Percentiles rank a stretch among this genome's conserved stretches.
Conservation (phyloP, 2,329 filamentous ascomycete species). For the Hymenoscyphus linearis region DNA sequence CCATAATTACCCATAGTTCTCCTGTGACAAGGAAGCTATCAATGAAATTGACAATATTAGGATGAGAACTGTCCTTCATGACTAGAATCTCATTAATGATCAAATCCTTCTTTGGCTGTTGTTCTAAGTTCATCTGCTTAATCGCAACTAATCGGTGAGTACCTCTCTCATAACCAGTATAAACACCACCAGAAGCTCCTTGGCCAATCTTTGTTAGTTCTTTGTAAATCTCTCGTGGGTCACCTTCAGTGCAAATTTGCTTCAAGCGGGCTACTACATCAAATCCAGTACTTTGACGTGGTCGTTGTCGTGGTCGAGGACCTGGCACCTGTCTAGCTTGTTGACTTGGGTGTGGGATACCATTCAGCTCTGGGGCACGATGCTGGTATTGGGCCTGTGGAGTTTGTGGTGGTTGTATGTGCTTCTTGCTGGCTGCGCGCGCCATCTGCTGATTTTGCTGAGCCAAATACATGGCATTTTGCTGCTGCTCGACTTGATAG, state of each 20-base stretch:
- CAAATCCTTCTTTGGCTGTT: slow-evolving; percentile 97
- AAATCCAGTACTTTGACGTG: slow-evolving; percentile 71
- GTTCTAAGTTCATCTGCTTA: slow-evolving; percentile 99
- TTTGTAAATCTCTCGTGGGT: slow-evolving; percentile 82
- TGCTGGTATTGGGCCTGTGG: slow-evolving; percentile 47
- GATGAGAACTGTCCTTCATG: slow-evolving; percentile 98
- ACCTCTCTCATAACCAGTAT: slow-evolving; percentile 78
- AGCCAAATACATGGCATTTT: slow-evolving; percentile 63
- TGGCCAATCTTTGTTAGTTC: slow-evolving; percentile 94
- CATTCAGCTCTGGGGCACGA: slow-evolving; percentile 35
- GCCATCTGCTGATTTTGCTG: slow-evolving; percentile 72
- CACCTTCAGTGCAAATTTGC: slow-evolving; percentile 83
- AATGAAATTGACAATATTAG: slow-evolving; percentile 99
- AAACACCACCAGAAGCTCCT: slow-evolving; percentile 93
- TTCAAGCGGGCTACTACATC: slow-evolving; percentile 82
- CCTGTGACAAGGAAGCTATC: slow-evolving; percentile 88
- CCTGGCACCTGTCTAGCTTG: slow-evolving; percentile 40
- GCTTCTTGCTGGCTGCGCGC: slow-evolving; percentile 68
- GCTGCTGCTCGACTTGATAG: slow-evolving; percentile 72
- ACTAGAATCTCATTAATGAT: slow-evolving; percentile 99
- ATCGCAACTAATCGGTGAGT: slow-evolving; percentile 90
- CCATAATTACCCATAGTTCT: slow-evolving; percentile 98
- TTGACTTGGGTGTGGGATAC: slow-evolving; percentile 33
- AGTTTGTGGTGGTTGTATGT: slow-evolving; percentile 42
- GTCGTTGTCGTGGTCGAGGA: slow-evolving; percentile 68